phyloP scores from a whole-genome alignment of 768 basidiomycete genomes.

The Mycena belliarum region DNA sequence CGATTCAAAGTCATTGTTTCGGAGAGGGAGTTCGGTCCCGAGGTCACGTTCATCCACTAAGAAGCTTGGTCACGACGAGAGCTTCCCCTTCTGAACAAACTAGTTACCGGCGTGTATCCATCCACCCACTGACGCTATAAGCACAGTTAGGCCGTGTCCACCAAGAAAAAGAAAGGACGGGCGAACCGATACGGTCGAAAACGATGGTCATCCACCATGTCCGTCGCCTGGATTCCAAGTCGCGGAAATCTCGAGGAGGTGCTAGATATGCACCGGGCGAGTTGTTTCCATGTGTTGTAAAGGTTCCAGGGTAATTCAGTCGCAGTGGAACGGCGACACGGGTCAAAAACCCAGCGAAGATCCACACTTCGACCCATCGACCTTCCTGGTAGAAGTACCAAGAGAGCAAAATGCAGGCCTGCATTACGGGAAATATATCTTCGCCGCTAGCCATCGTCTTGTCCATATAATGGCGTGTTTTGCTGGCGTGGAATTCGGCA shows the following conservation, averaged over 20 bases:
- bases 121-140: constrained; percentile 64
- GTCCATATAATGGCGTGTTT: constrained; percentile 86
- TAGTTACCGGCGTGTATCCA: constrained; percentile 67
- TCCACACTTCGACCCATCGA: constrained; percentile 90
- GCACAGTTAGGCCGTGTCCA: constrained; percentile 3
- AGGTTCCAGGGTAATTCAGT: constrained; percentile 85
- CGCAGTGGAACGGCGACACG: constrained; percentile 80
- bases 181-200: constrained; percentile 72
- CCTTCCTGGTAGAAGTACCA: constrained; percentile 94
- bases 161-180: constrained; percentile 21
- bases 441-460: constrained; percentile 88
- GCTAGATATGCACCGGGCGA: constrained; percentile 81
- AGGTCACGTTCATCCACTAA: constrained; percentile 77
- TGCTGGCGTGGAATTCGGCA: constrained; percentile 84
- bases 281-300: constrained; percentile 62
- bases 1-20: constrained; percentile 73
- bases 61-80: background rate
- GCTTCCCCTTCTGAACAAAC: background rate
- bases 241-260: constrained; percentile 73
- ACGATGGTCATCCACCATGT: constrained; percentile 93
- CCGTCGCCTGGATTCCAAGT: constrained; percentile 75
- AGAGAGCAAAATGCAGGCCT: constrained; percentile 81
- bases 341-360: constrained; percentile 84
- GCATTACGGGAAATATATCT: constrained; percentile 85
- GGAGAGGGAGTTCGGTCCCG: constrained; percentile 80